phyloP scores from a whole-genome alignment of 2,329 filamentous ascomycete species.

The Huntiella decipiens region DNA sequence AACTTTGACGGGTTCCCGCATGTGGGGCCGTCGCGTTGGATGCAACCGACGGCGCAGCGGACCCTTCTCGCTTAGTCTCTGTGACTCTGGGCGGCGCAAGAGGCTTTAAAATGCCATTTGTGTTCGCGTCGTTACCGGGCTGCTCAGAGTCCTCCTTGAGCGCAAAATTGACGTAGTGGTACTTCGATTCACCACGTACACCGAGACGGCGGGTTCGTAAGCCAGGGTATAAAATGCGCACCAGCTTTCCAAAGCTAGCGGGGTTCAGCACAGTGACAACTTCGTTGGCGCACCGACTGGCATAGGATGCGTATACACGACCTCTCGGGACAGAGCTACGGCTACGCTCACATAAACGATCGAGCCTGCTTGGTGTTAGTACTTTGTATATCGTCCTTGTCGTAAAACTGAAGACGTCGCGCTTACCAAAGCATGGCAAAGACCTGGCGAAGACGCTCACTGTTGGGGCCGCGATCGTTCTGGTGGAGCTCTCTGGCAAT shows the following conservation, averaged over 20 bases:
- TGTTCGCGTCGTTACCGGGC: constrained; percentile 2
- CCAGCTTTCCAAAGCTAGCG: constrained; percentile 92
- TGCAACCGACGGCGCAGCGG: not conserved
- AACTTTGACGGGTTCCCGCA: not conserved
- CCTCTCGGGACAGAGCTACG: constrained; percentile 81
- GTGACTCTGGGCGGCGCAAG: not conserved
- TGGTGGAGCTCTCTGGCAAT: constrained; percentile 59
- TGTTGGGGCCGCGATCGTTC: constrained; percentile 62
- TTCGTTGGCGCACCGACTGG: constrained; percentile 77
- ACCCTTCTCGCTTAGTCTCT: not conserved
- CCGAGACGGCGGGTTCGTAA: constrained; percentile 83
- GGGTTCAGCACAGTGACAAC: constrained; percentile 90
- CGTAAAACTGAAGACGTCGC: not conserved
- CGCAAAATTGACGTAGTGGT: constrained; percentile 67
- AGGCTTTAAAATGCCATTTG: constrained; percentile 1
- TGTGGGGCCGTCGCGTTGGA: not conserved
- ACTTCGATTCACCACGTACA: constrained; percentile 92
- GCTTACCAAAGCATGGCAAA: constrained; percentile 78
- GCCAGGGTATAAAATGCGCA: constrained; percentile 86
- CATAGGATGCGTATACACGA: constrained; percentile 88
- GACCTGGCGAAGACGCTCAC: constrained; percentile 65
- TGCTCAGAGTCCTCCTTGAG: constrained; percentile 30
- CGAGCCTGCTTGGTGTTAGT: constrained; percentile 37
- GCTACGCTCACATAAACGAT: constrained; percentile 50
- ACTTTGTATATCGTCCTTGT: constrained; percentile 8